Base-by-base conservation (phyloP, 768 basidiomycete genomes). In the Suillus hirtellus region DNA sequence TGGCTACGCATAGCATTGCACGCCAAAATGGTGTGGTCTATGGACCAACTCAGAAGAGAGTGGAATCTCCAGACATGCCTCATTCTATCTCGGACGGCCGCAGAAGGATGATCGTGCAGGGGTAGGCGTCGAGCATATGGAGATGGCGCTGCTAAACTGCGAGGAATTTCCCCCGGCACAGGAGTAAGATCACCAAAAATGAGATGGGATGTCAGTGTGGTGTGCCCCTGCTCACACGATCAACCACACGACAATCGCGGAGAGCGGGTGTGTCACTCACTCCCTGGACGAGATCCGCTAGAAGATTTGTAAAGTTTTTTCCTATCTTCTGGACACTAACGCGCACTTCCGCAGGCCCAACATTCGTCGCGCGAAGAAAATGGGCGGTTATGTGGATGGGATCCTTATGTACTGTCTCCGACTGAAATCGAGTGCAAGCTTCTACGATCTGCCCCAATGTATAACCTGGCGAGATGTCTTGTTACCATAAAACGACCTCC, bases 331-430 rank as follows among this genome's bases (percentile, higher is more conserved):
- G 40, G 1, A 69, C 73, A 6, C 75, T 78, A 1, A 89, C 75
- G 53, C 73, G 80, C 12, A 89, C 79, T 56, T 82, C 79, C 65
- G 83, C 85, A 2, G 75, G 65, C 5, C 73, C 76, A 5, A 76
- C 62, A 9, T 73, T 72, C 0, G 84, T 79, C 2, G 83, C 73
- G 24, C 78, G 77, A 44, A 88, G 75, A 68, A 80, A 90, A 67
- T 89, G 84, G 3, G 85, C 84, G 17, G 83, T 86, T 56, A 88
- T 72, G 70, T 89, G 84, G 50, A 89, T 75, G 19, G 84, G 84
- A 66, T 89, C 87, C 19, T 68, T 73, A 70, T 88, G 87, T 14
- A 67, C 27, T 10, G 83, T 81, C 3, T 70, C 63, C 1, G 78
- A 73, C 71, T 89, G 88, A 62, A 82, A 72, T 58, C 79, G 76